Evolutionary conservation across 345 rosid species (phyloP).

Genomic region (Trapa incisa): DNA sequence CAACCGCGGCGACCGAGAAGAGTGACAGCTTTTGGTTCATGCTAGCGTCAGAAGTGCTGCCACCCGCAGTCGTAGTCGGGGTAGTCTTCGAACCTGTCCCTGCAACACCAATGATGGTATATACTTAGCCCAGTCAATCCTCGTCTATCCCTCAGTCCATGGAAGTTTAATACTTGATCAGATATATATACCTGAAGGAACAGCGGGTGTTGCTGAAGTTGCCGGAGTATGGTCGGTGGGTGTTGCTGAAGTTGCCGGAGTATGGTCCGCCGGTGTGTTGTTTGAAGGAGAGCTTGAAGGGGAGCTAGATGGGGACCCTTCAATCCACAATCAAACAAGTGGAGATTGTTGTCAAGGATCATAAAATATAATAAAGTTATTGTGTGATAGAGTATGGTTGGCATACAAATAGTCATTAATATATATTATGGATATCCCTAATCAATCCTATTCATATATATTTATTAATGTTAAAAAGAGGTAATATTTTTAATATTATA

Average conservation of each 20-base stretch:
- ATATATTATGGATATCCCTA: no score
- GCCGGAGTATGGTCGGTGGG: conserved; percentile 10
- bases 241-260: conserved; percentile 12
- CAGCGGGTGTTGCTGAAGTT: conserved; percentile 11
- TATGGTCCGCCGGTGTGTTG: conserved; percentile 8
- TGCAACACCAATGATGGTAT: conserved; percentile 1
- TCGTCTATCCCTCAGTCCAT: no score
- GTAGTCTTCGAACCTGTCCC: conserved; percentile 27
- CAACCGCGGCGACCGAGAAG: not conserved
- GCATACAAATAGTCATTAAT: no score
- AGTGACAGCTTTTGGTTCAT: not conserved
- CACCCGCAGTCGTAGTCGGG: conserved; percentile 10
- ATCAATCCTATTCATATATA: no score
- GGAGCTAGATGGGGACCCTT: conserved; percentile 17
- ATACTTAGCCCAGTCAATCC: no score
- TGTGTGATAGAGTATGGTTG: no score
- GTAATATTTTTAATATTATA: no score
- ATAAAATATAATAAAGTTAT: no score
- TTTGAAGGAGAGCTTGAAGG: conserved; percentile 13
- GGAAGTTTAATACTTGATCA: no score
- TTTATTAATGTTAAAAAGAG: no score
- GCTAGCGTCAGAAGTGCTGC: conserved; percentile 9
- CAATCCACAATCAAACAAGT: not conserved
- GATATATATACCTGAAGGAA: conserved; percentile 17
- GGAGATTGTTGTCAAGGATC: no score